Conservation (phyloP, 176 grass and related monocot genomes). For the Triticum aestivum region IWGSC_CS_RefSeq_v2.1 NC_057802.1:487471106-487471605, state of each 20-base stretch:
- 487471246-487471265: no score
- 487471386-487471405: background rate
- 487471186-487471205: no score
- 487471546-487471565: no score
- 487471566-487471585: background rate
- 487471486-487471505: slow-evolving; percentile 29
- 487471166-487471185: no score
- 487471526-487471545: background rate
- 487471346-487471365: background rate
- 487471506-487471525: background rate
- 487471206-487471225: no score
- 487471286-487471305: background rate
- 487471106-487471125: no score
- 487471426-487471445: background rate
- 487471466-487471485: background rate
- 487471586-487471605: background rate
- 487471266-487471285: no score
- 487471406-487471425: background rate
- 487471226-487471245: no score
- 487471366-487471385: background rate
- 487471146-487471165: no score
- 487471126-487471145: no score
- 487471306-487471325: background rate
- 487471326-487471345: background rate
- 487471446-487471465: background rate